A percentile compares a stretch with the other conserved stretches of the same genome.
These are phyloP conservation scores for Medakamo hakoo DNA, from an alignment of 139 green algal species.

Conservation along the genomic window DNA sequence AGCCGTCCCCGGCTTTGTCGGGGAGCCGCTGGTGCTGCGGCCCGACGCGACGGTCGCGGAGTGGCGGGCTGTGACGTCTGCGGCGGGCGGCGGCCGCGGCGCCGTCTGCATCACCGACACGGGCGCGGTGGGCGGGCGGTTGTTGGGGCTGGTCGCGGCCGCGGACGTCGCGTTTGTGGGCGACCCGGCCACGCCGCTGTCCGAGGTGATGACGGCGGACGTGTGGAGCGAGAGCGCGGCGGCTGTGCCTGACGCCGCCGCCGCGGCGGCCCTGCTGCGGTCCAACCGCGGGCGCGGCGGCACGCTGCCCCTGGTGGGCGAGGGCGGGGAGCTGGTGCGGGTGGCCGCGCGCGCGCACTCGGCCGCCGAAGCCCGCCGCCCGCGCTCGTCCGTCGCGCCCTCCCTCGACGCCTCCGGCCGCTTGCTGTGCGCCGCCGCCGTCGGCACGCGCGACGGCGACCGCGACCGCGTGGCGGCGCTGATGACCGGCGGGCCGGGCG, in stretches of 20 bases:
- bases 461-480: conserved; percentile 45
- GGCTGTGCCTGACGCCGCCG: neutral
- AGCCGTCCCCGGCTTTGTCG: conserved; percentile 52
- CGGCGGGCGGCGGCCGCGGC: conserved; percentile 15
- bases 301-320: conserved; percentile 56
- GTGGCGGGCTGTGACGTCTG: conserved; percentile 33
- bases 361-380: conserved; percentile 18
- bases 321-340: conserved; percentile 42
- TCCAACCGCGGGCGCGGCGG: conserved; percentile 39
- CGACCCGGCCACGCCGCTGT: conserved; percentile 39
- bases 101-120: conserved; percentile 67
- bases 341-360: conserved; percentile 46
- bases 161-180: conserved; percentile 70
- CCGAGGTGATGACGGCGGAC: conserved; percentile 67
- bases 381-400: conserved; percentile 23
- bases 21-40: conserved; percentile 29
- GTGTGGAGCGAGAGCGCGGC: conserved; percentile 29
- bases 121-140: conserved; percentile 50
- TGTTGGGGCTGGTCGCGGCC: conserved; percentile 71
- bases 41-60: conserved; percentile 35
- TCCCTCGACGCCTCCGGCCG: conserved; percentile 46
- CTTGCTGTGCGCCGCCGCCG: conserved; percentile 69
- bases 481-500: neutral
- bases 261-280: conserved; percentile 16
- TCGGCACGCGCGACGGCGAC: conserved; percentile 74